These are phyloP conservation scores for Discostella pseudostelligera DNA, from an alignment of 108 stramenopile genomes.

Conservation along the genomic window DNA sequence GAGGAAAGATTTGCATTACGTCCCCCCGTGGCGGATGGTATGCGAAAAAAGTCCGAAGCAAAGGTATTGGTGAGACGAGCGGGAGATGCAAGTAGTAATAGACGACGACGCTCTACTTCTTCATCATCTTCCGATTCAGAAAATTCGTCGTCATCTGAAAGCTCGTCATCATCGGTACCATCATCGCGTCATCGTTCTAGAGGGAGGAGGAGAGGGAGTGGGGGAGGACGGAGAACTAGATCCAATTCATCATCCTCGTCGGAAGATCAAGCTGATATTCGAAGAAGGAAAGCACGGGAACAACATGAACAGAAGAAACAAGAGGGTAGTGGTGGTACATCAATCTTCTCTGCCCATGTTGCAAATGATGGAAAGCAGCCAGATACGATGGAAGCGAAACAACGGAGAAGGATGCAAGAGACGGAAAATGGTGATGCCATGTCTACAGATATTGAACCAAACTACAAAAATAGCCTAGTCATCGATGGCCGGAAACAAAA, in stretches of 20 bases:
- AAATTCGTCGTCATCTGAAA: constrained; percentile 26
- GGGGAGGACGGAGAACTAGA: constrained; percentile 13
- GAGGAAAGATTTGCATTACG: constrained; percentile 42
- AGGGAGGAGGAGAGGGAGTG: constrained; percentile 19
- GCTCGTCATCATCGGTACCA: constrained; percentile 30
- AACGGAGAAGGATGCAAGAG: neutral
- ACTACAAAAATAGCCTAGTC: neutral
- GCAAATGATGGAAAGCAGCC: neutral
- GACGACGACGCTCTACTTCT: constrained; percentile 30
- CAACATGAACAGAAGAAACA: constrained; percentile 9
- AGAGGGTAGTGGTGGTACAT: neutral
- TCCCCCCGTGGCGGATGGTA: neutral
- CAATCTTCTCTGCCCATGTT: neutral
- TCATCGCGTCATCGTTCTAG: constrained; percentile 27
- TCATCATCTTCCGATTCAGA: constrained; percentile 28
- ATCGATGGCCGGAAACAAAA: neutral
- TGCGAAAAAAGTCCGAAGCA: constrained; percentile 35
- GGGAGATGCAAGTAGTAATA: constrained; percentile 22
- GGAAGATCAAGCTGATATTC: constrained; percentile 45
- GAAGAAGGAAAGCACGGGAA: constrained; percentile 35
- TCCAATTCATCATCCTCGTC: constrained; percentile 33
- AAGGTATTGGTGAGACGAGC: constrained; percentile 31
- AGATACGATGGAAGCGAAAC: neutral
- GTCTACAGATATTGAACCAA: neutral
- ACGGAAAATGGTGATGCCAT: neutral